Conservation (phyloP, 148 eudicot species). For the Persicaria maculosa region DNA sequence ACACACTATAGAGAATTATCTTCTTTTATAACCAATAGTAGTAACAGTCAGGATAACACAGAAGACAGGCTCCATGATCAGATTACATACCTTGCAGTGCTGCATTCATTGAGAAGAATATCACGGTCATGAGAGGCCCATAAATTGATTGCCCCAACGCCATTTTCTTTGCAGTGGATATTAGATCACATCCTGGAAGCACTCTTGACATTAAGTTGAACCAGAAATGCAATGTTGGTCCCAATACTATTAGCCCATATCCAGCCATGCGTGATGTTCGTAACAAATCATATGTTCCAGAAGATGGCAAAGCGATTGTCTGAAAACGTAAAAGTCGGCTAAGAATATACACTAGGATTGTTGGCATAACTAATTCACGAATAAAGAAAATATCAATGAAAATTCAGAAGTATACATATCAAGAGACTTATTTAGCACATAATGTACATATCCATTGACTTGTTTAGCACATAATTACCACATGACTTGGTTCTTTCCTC, state of each 20-base stretch:
- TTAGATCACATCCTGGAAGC: constrained; percentile 65
- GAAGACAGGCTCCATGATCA: neutral
- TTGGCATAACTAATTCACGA: neutral
- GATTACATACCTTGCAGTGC: constrained; percentile 62
- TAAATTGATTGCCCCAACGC: constrained; percentile 61
- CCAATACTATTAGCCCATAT: constrained; percentile 67
- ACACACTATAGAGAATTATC: neutral
- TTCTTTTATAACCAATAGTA: neutral
- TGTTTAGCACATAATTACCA: neutral
- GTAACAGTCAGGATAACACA: neutral
- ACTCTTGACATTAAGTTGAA: constrained; percentile 61
- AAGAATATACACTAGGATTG: neutral
- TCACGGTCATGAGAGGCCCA: constrained; percentile 73
- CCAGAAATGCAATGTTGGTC: constrained; percentile 90
- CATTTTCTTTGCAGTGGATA: constrained; percentile 74
- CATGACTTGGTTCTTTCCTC: too few species aligned
- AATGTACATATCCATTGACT: neutral
- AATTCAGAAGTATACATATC: neutral
- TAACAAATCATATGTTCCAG: constrained; percentile 53
- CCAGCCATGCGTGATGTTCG: constrained; percentile 87
- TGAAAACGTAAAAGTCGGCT: constrained; percentile 16
- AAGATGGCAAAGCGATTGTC: constrained; percentile 46
- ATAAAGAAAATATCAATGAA: neutral
- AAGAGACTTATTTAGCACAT: neutral
- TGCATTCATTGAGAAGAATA: constrained; percentile 83